phyloP scores from a whole-genome alignment of 331 rosid genomes.

The Pyrus hybrid region DNA sequence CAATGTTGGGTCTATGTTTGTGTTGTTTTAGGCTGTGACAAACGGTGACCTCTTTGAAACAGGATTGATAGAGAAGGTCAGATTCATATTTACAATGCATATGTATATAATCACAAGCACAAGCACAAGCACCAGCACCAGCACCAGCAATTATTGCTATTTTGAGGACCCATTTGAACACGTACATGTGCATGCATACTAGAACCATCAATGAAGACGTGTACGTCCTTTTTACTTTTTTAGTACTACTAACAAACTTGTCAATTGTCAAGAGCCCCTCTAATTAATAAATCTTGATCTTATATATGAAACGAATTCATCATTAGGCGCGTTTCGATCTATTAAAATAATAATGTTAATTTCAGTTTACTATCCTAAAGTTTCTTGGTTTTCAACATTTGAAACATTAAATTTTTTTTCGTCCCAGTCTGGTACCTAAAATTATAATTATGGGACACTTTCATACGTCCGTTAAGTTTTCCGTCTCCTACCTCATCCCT shows the following conservation, averaged over 20 bases:
- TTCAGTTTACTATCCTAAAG: too few relatives aligned
- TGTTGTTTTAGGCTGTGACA: slow-evolving; percentile 20
- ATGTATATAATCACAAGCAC: too few relatives aligned
- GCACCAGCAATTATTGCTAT: slow-evolving; percentile 1
- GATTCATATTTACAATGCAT: slow-evolving; percentile 25
- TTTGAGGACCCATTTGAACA: slow-evolving; percentile 21
- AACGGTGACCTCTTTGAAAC: slow-evolving; percentile 32
- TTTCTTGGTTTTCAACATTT: too few relatives aligned
- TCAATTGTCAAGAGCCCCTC: slow-evolving; percentile 13
- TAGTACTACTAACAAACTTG: slow-evolving; percentile 13
- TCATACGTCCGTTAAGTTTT: too few relatives aligned
- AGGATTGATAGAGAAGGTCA: slow-evolving; percentile 20
- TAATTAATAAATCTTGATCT: slow-evolving; percentile 7
- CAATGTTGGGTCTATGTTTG: slow-evolving; percentile 31
- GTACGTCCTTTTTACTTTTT: slow-evolving; percentile 23
- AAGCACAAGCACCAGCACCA: too few relatives aligned
- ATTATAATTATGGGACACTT: too few relatives aligned
- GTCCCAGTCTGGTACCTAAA: too few relatives aligned
- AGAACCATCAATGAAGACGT: neutral
- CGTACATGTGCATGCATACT: neutral
- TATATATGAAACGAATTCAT: too few relatives aligned
- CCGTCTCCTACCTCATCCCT: too few relatives aligned
- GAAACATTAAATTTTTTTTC: too few relatives aligned
- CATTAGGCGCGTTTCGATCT: too few relatives aligned
- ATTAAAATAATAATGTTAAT: too few relatives aligned